Conservation (phyloP, 441 rosid species). For the Aleurites moluccanus region DNA sequence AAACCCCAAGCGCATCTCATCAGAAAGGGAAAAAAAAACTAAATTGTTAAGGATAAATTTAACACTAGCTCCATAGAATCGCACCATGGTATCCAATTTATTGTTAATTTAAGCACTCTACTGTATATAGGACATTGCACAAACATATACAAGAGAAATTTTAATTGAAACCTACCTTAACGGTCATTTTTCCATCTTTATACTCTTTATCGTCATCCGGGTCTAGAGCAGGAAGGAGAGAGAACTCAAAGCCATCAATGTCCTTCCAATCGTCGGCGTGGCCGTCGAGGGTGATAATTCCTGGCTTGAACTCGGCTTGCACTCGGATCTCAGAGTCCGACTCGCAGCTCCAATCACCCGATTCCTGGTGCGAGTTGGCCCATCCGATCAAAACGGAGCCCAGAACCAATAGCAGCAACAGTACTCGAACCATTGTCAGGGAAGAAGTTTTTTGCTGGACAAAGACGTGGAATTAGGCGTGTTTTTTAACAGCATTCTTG, state of each 20-base stretch:
- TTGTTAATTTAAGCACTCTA: not conserved
- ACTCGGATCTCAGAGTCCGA: conserved; percentile 56
- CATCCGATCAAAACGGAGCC: conserved; percentile 23
- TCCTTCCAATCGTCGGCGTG: conserved; percentile 79
- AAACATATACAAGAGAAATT: not conserved
- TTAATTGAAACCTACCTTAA: conserved; percentile 53
- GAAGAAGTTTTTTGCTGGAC: conserved; percentile 21
- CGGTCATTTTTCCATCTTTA: conserved; percentile 67
- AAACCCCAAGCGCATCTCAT: not conserved
- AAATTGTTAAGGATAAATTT: not conserved
- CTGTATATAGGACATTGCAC: not conserved
- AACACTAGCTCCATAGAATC: not conserved
- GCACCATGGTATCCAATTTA: not conserved
- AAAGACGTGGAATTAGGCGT: not conserved
- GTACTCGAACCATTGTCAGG: conserved; percentile 38
- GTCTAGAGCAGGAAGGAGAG: conserved; percentile 87
- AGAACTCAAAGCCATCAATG: conserved; percentile 68
- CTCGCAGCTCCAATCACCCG: conserved; percentile 87
- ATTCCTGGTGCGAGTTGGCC: conserved; percentile 69
- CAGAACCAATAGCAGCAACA: conserved; percentile 21
- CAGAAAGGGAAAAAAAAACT: not conserved
- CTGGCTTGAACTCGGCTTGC: conserved; percentile 66
- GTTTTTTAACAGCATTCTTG: conserved; percentile 17
- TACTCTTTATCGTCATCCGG: conserved; percentile 80
- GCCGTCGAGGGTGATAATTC: conserved; percentile 79